Conservation (phyloP, 164 flowering plant species). For the Annona cherimola region DNA sequence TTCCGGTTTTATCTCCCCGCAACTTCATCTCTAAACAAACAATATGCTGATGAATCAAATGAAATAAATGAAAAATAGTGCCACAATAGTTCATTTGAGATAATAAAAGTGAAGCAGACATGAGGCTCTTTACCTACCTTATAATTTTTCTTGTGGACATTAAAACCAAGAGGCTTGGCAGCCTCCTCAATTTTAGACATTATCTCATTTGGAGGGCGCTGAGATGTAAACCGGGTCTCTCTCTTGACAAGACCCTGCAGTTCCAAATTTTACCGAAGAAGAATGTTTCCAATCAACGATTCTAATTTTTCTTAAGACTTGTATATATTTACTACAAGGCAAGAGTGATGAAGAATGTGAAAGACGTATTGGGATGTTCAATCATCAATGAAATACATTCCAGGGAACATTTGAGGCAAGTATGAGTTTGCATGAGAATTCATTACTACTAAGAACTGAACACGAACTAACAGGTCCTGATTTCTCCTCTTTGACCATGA, state of each 20-base stretch:
- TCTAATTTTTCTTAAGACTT: not conserved
- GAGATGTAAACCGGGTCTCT: constrained; percentile 84
- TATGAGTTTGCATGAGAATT: too few species aligned
- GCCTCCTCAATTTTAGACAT: constrained; percentile 87
- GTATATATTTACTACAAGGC: too few species aligned
- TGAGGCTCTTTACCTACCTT: constrained; percentile 44
- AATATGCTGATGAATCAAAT: too few species aligned
- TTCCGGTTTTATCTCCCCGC: constrained; percentile 76
- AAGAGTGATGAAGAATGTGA: too few species aligned
- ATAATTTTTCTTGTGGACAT: constrained; percentile 72
- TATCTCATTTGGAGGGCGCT: constrained; percentile 75
- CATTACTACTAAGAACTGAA: too few species aligned
- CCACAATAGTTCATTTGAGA: too few species aligned
- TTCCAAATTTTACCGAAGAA: not conserved
- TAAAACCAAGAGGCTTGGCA: constrained; percentile 93
- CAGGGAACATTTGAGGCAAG: too few species aligned
- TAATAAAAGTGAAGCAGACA: not conserved
- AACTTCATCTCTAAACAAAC: constrained; percentile 76
- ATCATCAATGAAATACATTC: too few species aligned
- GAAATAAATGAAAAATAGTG: too few species aligned
- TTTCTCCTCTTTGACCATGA: too few species aligned
- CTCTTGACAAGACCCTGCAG: constrained; percentile 62
- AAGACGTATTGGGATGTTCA: too few species aligned
- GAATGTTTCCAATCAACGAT: not conserved
- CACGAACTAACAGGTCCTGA: too few species aligned